Evolutionary conservation across 2,329 filamentous ascomycete species (phyloP), one percentile per base, ranked within the genome.

Genomic region (Pseudocercospora musae): DNA sequence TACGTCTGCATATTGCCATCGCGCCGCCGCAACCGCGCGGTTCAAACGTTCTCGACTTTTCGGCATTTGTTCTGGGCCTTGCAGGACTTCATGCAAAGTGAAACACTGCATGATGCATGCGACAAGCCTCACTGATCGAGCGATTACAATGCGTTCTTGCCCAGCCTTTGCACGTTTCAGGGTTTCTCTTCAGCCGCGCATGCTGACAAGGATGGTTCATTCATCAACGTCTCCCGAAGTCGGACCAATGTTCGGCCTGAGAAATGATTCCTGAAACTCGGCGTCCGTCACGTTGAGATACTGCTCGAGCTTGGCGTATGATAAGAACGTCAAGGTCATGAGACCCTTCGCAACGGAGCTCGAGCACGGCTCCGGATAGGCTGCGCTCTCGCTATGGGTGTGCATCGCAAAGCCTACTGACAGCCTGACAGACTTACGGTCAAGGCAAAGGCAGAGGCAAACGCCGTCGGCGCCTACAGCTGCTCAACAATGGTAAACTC

Each of bases 141-240:
- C 53, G 53, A 56, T 56, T 56, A 56, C 53, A 56, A 56, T 56
- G 33, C 53, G 37, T 56, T 52, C 48, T 52, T 52, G 48, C 44
- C 48, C 31, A 31, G 48, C 23, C 48, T 52, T 25, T 25, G 25
- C 48, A 29, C 25, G 25, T 29, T 29, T 29, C 48, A 18, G 11
- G 48, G 48, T 27, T 52, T 48, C 44, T 52, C 48, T 29, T 52
- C 48, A 52, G 25, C 21, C 48, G 48, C 48, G 48, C 48, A 52
- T 52, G 48, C 48, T 29, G 21, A 29, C 48, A 29, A 52, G 48
- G 48, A 18, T 27, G 1, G 15, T 52, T 29, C 48, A 52, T 27
- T 52, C 48, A 52, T 52, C 48, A 13, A 31, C 48, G 6, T 27
- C 15, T n/a, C 3, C 25, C 25, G 48, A 52, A 52, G 21, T 50